These are phyloP conservation scores for Nigrospora sphaerica DNA, from an alignment of 2,329 filamentous ascomycete species.

Conservation along the genomic window DNA sequence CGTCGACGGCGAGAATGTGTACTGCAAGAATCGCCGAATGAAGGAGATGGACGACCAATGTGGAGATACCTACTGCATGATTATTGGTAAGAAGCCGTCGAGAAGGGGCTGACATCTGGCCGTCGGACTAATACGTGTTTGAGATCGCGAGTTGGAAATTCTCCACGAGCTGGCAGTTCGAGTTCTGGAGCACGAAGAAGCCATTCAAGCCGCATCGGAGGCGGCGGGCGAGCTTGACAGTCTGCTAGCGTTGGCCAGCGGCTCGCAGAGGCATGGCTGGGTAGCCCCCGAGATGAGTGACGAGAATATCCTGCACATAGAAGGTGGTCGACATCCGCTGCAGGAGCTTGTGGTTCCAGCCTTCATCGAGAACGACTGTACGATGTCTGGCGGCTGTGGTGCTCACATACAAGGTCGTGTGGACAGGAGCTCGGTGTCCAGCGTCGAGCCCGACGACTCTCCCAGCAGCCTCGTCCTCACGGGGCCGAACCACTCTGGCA, in stretches of 20 bases:
- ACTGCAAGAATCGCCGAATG: conserved; percentile 85
- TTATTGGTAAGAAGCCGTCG: conserved; percentile 55
- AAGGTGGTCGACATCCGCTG: conserved; percentile 75
- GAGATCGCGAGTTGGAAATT: conserved; percentile 84
- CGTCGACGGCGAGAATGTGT: conserved; percentile 60
- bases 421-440: too few species aligned
- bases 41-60: conserved; percentile 70
- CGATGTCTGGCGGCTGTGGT: conserved; percentile 54
- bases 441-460: conserved; percentile 7
- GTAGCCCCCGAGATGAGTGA: conserved; percentile 61
- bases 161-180: conserved; percentile 67
- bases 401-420: conserved; percentile 7
- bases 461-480: conserved; percentile 76
- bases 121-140: not conserved
- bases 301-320: conserved; percentile 65
- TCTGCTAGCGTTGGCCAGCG: conserved; percentile 70
- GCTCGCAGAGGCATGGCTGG: conserved; percentile 69
- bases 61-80: conserved; percentile 78
- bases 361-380: conserved; percentile 78
- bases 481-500: conserved; percentile 93
- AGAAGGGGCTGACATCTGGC: not conserved
- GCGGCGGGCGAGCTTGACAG: conserved; percentile 83
- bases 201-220: conserved; percentile 65
- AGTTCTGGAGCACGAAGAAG: conserved; percentile 61
- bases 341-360: conserved; percentile 76